Base-by-base conservation (phyloP, 179 eudicot genomes). In the Beta corolliflora region DNA sequence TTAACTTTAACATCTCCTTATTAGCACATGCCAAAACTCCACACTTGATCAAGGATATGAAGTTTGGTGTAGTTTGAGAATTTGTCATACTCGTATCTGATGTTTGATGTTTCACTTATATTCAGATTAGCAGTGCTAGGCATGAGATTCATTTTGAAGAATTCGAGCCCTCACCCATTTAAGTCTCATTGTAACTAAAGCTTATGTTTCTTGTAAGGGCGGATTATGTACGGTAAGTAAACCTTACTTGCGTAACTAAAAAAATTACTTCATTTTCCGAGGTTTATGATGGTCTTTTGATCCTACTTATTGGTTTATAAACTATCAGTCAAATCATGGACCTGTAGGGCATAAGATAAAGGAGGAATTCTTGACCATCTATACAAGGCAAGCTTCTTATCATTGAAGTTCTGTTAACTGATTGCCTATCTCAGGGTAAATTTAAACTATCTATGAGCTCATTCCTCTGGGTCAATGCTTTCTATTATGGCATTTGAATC, bases 121-220 rank as follows among this genome's bases (percentile, higher is more conserved):
- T 76, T 80, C 81, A 82, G 83, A 77, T 85, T 36, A 67, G 74
- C 73, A 72, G 76, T 77, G 77, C 75, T 8, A 80, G 56, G 66
- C 80, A 83, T 63, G 69, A 52, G 41, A 73, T 72, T 67, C 74
- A 77, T 25, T 36, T 72, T 3, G 79, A 77, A 77, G 75, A 12
- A 60, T 77, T 45, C 71, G 73, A 81, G 61, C 69, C 15, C 56
- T 60, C 69, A 11, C 60, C 25, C 59, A 83, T 58, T 75, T 72
- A 66, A 68, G 48, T 45, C 69, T 83, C 11, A 1, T 73, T 19
- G 13, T 80, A 78, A 58, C 53, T n/a, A 68, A 80, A 68, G 84
- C 86, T 73, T 80, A 77, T 63, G 63, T 70, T 18, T 56, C 84
- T 16, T 69, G 67, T 36, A 73, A 76, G 64, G 81, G 77, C 9